Evolutionary conservation across 768 basidiomycete species (phyloP).

Genomic region (Heimioporus sp.): DNA sequence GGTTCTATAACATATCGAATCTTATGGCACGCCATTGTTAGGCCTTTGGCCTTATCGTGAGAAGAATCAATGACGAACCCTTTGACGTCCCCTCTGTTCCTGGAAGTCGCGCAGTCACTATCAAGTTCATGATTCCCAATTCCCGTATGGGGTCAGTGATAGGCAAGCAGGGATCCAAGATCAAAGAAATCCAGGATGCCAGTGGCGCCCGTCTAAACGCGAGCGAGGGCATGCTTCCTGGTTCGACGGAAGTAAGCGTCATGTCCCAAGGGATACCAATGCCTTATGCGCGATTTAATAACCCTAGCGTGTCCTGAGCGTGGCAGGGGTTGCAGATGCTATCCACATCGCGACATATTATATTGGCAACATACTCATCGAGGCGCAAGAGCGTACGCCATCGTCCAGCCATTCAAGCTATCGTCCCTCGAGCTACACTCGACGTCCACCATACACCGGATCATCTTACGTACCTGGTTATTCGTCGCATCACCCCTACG

Average conservation of each 20-base stretch:
- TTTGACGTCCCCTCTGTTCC: slow-evolving; percentile 98
- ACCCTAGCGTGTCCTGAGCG: slow-evolving; percentile 88
- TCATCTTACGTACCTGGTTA: slow-evolving; percentile 76
- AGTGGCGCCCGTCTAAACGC: slow-evolving; percentile 95
- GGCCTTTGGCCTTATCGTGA: slow-evolving; percentile 98
- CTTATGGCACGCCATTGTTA: slow-evolving; percentile 30
- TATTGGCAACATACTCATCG: slow-evolving; percentile 96
- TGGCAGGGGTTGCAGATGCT: slow-evolving; percentile 97
- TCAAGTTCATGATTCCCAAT: slow-evolving; percentile 99
- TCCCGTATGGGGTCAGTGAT: slow-evolving; percentile 99
- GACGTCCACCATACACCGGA: slow-evolving; percentile 46
- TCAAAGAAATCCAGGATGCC: slow-evolving; percentile 99
- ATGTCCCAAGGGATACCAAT: background rate
- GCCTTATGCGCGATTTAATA: slow-evolving; percentile 15
- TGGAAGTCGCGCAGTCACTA: slow-evolving; percentile 96
- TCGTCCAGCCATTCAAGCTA: slow-evolving; percentile 55
- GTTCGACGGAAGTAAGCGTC: slow-evolving; percentile 89
- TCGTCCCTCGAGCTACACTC: slow-evolving; percentile 61
- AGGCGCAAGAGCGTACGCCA: slow-evolving; percentile 84
- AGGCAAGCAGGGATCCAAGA: slow-evolving; percentile 96
- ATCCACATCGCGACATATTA: slow-evolving; percentile 99
- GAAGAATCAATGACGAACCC: slow-evolving; percentile 98
- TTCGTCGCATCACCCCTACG: slow-evolving; percentile 44
- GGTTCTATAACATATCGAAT: background rate
- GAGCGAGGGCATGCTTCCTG: slow-evolving; percentile 97